Evolutionary conservation across 495 filamentous ascomycete species (phyloP).

Genomic region (Wilcoxina mikolae): DNA sequence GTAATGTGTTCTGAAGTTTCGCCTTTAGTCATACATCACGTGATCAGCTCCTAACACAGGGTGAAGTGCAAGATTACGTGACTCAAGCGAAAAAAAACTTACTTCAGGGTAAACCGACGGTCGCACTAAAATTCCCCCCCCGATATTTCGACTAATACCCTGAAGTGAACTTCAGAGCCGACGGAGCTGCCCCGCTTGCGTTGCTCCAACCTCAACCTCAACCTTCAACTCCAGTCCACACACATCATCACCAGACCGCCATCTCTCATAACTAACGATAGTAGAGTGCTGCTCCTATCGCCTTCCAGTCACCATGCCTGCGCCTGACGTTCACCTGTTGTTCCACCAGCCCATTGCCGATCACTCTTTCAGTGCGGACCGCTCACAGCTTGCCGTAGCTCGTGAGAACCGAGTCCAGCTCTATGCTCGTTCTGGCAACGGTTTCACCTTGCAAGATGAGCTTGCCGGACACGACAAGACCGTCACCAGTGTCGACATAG

Average conservation of each 20-base stretch:
- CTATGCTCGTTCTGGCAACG: slow-evolving; percentile 55
- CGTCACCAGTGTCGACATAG: slow-evolving; percentile 91
- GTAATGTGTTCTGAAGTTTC: no score
- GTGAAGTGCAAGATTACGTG: no score
- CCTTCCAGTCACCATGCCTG: slow-evolving; percentile 47
- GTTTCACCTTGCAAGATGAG: slow-evolving; percentile 77
- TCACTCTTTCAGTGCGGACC: slow-evolving; percentile 92
- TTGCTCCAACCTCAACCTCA: not conserved
- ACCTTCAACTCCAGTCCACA: not conserved
- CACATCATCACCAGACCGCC: not conserved
- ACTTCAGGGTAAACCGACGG: no score
- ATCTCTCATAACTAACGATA: slow-evolving; percentile 39
- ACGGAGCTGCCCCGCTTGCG: no score
- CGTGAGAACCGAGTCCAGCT: slow-evolving; percentile 85
- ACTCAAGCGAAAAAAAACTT: no score
- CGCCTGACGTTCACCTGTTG: slow-evolving; percentile 86
- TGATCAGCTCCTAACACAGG: no score
- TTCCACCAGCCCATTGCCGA: slow-evolving; percentile 94
- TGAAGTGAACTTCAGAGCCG: no score
- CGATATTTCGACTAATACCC: no score
- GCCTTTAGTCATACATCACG: no score
- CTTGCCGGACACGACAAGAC: slow-evolving; percentile 92
- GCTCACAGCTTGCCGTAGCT: slow-evolving; percentile 74
- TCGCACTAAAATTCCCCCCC: no score
- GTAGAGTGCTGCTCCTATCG: slow-evolving; percentile 99